These are phyloP conservation scores for Cryptosporidium tyzzeri DNA, from an alignment of 169 alveolate genomes.

Conservation along the genomic window DNA sequence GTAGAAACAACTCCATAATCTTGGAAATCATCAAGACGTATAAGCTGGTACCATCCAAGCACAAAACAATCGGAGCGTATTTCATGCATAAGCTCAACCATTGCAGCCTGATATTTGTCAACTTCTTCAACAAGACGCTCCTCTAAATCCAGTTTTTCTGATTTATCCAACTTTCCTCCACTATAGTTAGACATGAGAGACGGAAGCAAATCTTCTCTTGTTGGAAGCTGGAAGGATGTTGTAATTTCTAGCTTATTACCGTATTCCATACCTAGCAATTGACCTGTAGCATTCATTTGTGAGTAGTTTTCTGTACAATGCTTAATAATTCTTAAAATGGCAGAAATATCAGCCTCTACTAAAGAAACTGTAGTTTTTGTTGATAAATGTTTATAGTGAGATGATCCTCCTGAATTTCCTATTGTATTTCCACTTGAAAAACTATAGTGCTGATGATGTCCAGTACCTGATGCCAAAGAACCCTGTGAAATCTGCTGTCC, in stretches of 20 bases:
- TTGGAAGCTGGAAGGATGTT: conserved; percentile 88
- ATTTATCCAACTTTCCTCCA: conserved; percentile 42
- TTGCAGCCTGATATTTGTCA: conserved; percentile 85
- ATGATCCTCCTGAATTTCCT: neutral
- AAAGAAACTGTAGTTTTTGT: conserved; percentile 48
- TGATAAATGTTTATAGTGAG: conserved; percentile 25
- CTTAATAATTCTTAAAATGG: conserved; percentile 84
- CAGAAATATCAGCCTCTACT: conserved; percentile 85
- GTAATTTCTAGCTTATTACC: conserved; percentile 87
- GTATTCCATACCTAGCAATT: conserved; percentile 85
- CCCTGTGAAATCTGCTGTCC: conserved; percentile 1
- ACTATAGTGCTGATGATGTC: conserved; percentile 35
- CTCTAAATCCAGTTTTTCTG: conserved; percentile 85
- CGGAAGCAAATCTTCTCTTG: conserved; percentile 84
- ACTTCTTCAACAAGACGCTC: conserved; percentile 86
- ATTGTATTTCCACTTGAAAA: neutral
- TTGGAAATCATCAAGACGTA: conserved; percentile 86
- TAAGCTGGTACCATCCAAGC: conserved; percentile 89
- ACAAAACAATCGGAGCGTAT: conserved; percentile 87
- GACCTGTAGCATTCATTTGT: conserved; percentile 86
- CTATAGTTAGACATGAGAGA: conserved; percentile 77
- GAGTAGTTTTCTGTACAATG: conserved; percentile 89
- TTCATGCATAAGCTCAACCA: conserved; percentile 88
- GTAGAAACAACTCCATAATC: conserved; percentile 84
- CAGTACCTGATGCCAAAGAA: neutral